Base-by-base conservation (phyloP, 768 basidiomycete species). In the Xerocomellus amylosporus region DNA sequence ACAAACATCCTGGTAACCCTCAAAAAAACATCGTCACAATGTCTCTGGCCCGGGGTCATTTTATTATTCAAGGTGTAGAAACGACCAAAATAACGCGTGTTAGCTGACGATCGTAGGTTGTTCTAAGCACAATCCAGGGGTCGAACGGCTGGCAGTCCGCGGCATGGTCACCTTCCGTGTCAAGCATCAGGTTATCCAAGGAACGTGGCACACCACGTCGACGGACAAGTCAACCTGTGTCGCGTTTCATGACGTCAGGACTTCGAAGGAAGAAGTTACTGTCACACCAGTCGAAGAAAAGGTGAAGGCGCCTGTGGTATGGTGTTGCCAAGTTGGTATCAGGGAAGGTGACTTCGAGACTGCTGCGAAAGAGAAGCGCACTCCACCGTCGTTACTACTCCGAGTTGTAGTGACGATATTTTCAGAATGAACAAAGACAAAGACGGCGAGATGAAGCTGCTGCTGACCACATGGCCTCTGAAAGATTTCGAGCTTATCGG, bases 391-490 rank as follows among this genome's bases (percentile, higher is more conserved):
- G n/a, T n/a, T n/a, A n/a, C n/a, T n/a, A 10, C 28, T 26, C 8
- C 2, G 13, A 10, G 4, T 41, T 31, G 7, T 37, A 2, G 5
- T 58, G 15, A 58, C 24, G 8, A 28, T n/a, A n/a, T 44, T 49
- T 26, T 31, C 59, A 96, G 93, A 97, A 96, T 60, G 90, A 94
- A 33, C 93, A 97, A 74, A 80, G 96, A 53, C 92, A 96, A 73
- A 79, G 82, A 71, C 78, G 96, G 57, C 87, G 84, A 64, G 90
- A 94, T 58, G 96, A 98, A 70, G 61, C 64, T 8, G 84, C 87
- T 0, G 84, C 79, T n/a, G 86, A 83, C 78, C 10, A 74, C 78
- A 1, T 96, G 93, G 92, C 65, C 78, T 54, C 70, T 91, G 56
- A 87, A 84, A 70, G 88, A 93, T 64, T 98, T 98, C 64, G 73